Evolutionary conservation across 495 filamentous ascomycete genomes (phyloP).

Genomic region (Penicillium antarcticum): DNA sequence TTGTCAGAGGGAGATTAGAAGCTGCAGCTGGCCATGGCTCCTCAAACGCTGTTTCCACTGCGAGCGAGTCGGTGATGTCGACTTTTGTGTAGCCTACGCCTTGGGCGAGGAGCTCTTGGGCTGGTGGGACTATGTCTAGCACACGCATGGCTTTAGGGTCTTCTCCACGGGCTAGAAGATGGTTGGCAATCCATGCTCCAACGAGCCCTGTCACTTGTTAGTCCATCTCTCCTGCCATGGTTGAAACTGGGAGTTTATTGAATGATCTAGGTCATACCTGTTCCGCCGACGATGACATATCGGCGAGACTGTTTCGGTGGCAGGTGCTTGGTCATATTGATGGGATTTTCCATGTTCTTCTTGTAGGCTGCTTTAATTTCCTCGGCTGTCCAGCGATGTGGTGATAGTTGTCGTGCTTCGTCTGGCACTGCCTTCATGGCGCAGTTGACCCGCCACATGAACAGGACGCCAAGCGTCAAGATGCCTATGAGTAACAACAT

Average conservation of each 20-base stretch:
- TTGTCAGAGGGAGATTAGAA: slow-evolving; percentile 47
- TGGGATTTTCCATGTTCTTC: slow-evolving; percentile 38
- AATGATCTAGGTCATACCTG: slow-evolving; percentile 39
- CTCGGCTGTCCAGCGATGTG: slow-evolving; percentile 50
- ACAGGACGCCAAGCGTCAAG: slow-evolving; percentile 33
- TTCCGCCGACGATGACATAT: slow-evolving; percentile 57
- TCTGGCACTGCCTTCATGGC: slow-evolving; percentile 48
- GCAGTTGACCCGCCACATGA: slow-evolving; percentile 50
- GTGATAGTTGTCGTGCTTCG: slow-evolving; percentile 36
- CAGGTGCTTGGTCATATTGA: slow-evolving; percentile 46
- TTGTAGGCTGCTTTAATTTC: slow-evolving; percentile 48
- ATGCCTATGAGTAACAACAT: slow-evolving; percentile 11
- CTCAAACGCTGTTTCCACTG: slow-evolving; percentile 45
- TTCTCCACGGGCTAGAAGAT: slow-evolving; percentile 54
- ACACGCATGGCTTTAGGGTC: slow-evolving; percentile 51
- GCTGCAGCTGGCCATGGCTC: slow-evolving; percentile 47
- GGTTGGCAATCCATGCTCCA: slow-evolving; percentile 52
- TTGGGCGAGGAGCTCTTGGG: slow-evolving; percentile 34
- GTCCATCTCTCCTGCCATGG: not conserved
- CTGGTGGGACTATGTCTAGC: slow-evolving; percentile 47
- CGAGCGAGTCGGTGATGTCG: slow-evolving; percentile 48
- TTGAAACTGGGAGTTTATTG: not conserved
- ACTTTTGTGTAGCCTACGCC: slow-evolving; percentile 47
- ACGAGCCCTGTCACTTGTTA: slow-evolving; percentile 43
- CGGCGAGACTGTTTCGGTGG: slow-evolving; percentile 52